A percentile compares a stretch with the other conserved stretches of the same genome.
Evolutionary conservation across 352 stramenopile genomes (phyloP).

Genomic region (Halophytophthora batemanensis): DNA sequence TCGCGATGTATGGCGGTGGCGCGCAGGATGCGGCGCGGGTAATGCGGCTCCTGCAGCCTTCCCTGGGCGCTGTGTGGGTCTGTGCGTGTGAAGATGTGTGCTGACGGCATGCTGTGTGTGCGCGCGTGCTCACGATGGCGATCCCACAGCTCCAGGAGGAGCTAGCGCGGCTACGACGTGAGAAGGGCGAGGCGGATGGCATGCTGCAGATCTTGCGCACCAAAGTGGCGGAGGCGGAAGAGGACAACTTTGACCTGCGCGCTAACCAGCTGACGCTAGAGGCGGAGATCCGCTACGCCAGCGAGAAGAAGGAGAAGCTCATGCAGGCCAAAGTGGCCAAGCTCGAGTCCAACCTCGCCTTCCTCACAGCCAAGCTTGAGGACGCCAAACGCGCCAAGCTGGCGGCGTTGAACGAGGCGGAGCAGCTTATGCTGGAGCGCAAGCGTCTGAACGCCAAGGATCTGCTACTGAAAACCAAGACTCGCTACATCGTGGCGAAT

Average conservation of each 20-base stretch:
- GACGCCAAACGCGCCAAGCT: conserved; percentile 61
- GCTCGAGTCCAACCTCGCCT: conserved; percentile 56
- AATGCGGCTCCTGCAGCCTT: too few relatives aligned
- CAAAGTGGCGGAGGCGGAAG: conserved; percentile 44
- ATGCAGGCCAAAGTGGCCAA: conserved; percentile 44
- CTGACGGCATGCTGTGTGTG: too few relatives aligned
- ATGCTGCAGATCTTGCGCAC: conserved; percentile 51
- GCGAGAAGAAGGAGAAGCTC: conserved; percentile 34
- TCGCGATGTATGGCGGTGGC: neutral
- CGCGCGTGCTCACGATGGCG: too few relatives aligned
- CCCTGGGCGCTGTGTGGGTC: neutral
- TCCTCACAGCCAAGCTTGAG: conserved; percentile 47
- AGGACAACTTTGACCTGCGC: conserved; percentile 69
- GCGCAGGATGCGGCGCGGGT: neutral
- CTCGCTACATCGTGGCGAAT: conserved; percentile 57
- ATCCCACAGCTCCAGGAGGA: conserved; percentile 23
- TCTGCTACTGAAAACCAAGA: conserved; percentile 57
- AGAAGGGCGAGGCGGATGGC: conserved; percentile 49
- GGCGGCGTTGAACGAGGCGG: conserved; percentile 39
- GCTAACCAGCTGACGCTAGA: conserved; percentile 48
- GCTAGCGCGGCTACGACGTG: conserved; percentile 38
- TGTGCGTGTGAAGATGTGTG: neutral
- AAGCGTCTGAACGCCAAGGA: conserved; percentile 71
- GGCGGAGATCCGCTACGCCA: conserved; percentile 41
- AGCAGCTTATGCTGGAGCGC: conserved; percentile 53